phyloP scores from a whole-genome alignment of 1,139 yeast species.

The Suhomyces atakaporum region DNA sequence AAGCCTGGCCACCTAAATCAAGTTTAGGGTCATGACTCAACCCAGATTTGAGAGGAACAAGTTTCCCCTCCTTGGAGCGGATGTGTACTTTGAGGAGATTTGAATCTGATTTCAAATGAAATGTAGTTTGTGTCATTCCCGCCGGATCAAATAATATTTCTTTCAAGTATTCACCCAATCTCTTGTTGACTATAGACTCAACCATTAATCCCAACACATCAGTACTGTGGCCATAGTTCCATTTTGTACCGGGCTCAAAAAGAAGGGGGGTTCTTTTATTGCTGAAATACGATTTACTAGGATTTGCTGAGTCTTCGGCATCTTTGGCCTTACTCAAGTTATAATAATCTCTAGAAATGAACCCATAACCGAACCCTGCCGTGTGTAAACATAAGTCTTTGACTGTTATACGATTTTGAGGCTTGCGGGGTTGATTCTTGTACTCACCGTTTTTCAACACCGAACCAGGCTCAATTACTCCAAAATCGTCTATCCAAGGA shows the following conservation, averaged over 20 bases:
- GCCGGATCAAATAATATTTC: slow-evolving; percentile 45
- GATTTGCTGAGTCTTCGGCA: slow-evolving; percentile 19
- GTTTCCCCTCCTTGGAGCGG: slow-evolving; percentile 17
- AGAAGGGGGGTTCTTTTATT: slow-evolving; percentile 42
- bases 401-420: slow-evolving; percentile 44
- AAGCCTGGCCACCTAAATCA: slow-evolving; percentile 56
- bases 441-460: slow-evolving; percentile 35
- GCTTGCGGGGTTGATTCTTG: slow-evolving; percentile 28
- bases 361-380: slow-evolving; percentile 52
- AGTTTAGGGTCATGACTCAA: slow-evolving; percentile 27
- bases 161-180: slow-evolving; percentile 43
- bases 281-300: slow-evolving; percentile 30
- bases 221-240: slow-evolving; percentile 52
- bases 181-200: slow-evolving; percentile 43
- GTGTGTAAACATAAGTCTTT: slow-evolving; percentile 54
- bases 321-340: slow-evolving; percentile 21
- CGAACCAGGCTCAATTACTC: slow-evolving; percentile 39
- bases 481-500: slow-evolving; percentile 45
- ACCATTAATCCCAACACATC: slow-evolving; percentile 58
- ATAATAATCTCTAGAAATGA: slow-evolving; percentile 35
- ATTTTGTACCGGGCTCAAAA: slow-evolving; percentile 55
- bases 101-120: slow-evolving; percentile 29
- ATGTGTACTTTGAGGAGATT: slow-evolving; percentile 30
- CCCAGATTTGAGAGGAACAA: neutral
- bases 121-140: slow-evolving; percentile 43